Evolutionary conservation across 108 stramenopile genomes (phyloP).

Genomic region (Cyclotella choctawhatcheeana): DNA sequence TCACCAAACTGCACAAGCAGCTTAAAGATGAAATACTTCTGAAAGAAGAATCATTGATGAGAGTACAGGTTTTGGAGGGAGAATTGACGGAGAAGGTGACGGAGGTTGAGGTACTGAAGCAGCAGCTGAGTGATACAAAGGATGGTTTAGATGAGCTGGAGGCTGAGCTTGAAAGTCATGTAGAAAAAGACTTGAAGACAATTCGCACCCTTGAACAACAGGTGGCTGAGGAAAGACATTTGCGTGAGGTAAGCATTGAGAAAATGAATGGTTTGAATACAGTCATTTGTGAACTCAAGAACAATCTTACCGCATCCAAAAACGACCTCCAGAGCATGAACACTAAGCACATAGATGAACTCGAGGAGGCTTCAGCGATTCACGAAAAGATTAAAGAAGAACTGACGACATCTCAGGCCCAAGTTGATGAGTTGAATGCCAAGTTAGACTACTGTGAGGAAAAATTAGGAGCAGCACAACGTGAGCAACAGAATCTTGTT

Average conservation of each 20-base stretch:
- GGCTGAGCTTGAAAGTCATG: conserved; percentile 10
- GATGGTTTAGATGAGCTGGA: conserved; percentile 2
- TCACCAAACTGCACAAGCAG: conserved; percentile 7
- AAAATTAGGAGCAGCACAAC: not conserved
- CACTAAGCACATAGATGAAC: not conserved
- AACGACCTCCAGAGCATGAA: not conserved
- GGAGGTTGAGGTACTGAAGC: not conserved
- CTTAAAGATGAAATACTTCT: conserved; percentile 1
- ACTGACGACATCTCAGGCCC: conserved; percentile 1
- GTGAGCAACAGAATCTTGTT: not conserved
- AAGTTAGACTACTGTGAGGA: conserved; percentile 1
- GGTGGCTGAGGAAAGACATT: conserved; percentile 5
- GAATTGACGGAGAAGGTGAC: conserved; percentile 7
- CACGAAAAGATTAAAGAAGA: conserved; percentile 3
- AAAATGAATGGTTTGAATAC: conserved; percentile 17
- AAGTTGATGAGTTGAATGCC: conserved; percentile 8
- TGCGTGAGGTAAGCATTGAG: conserved; percentile 4
- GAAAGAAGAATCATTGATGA: not conserved
- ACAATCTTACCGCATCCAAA: not conserved
- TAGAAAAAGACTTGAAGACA: not conserved
- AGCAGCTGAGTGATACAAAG: conserved; percentile 16
- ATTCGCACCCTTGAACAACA: conserved; percentile 12
- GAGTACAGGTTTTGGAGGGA: conserved; percentile 8
- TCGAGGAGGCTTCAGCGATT: not conserved
- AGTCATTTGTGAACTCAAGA: conserved; percentile 8